These are phyloP conservation scores for Rhynchospora tenuis DNA, from an alignment of 176 grass and related monocot genomes.

Conservation along the genomic window DNA sequence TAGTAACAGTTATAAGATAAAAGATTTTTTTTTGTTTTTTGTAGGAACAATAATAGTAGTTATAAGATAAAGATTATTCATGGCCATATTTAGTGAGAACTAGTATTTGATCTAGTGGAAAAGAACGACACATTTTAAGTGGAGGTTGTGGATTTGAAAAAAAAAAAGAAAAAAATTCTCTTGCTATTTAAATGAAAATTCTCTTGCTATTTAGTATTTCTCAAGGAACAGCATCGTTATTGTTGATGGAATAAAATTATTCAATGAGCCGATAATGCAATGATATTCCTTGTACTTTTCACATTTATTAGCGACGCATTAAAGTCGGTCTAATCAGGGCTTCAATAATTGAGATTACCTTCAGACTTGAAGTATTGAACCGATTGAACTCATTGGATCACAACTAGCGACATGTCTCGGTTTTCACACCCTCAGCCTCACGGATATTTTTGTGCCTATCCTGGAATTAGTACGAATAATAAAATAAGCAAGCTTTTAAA, in stretches of 20 bases:
- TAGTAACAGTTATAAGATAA: too few species aligned
- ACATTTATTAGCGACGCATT: slow-evolving; percentile 3
- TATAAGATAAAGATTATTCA: too few species aligned
- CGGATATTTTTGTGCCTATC: neutral
- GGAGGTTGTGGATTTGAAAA: too few species aligned
- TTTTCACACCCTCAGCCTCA: neutral
- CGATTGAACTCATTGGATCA: neutral
- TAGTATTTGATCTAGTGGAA: too few species aligned
- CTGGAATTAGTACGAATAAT: too few species aligned
- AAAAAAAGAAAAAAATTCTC: too few species aligned
- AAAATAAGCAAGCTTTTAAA: too few species aligned
- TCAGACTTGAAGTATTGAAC: neutral
- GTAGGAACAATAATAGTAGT: too few species aligned
- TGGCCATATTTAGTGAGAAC: too few species aligned
- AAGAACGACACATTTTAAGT: too few species aligned
- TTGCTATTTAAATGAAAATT: neutral
- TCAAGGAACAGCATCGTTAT: neutral
- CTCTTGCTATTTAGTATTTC: too few species aligned
- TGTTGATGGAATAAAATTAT: neutral
- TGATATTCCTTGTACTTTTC: neutral
- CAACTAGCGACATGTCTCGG: neutral
- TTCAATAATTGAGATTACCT: slow-evolving; percentile 11
- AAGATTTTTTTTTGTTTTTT: too few species aligned
- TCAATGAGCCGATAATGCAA: neutral
- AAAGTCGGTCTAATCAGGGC: neutral